phyloP scores from a whole-genome alignment of 73 alveolate species.

The Paramecium tetraurelia region DNA sequence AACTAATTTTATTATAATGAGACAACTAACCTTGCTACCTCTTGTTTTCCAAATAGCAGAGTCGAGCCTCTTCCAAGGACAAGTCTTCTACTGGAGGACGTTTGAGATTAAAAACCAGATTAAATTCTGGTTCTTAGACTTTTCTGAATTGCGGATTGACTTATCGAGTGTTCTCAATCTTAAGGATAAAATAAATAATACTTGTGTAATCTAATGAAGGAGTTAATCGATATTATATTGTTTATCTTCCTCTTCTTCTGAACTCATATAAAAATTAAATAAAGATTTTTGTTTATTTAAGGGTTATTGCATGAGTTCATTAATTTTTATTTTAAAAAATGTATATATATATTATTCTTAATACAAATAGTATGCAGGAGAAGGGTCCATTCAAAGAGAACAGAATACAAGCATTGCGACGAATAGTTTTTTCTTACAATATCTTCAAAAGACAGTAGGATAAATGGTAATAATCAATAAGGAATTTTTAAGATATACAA shows the following conservation, averaged over 20 bases:
- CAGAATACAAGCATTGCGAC: neutral
- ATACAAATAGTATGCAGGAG: neutral
- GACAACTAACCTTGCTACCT: neutral
- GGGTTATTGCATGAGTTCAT: neutral
- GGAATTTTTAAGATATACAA: neutral
- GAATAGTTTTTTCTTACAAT: neutral
- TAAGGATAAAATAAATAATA: neutral
- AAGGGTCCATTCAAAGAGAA: neutral
- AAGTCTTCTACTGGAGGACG: conserved; percentile 12
- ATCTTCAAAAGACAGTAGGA: neutral
- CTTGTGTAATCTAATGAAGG: conserved; percentile 17
- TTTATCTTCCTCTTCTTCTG: conserved; percentile 11
- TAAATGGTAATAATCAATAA: neutral
- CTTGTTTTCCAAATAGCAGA: neutral
- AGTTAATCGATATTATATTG: neutral
- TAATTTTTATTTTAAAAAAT: neutral
- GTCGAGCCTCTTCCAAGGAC: conserved; percentile 15
- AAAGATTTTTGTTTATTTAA: neutral
- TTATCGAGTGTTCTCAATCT: conserved; percentile 34
- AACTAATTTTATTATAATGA: neutral
- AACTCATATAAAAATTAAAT: conserved; percentile 39
- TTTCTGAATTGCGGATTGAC: neutral
- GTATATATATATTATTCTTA: neutral
- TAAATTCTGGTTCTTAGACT: neutral
- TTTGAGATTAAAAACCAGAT: neutral